Evolutionary conservation across 306 rosid genomes (phyloP).

Genomic region (Amphicarpaea edgeworthii): DNA sequence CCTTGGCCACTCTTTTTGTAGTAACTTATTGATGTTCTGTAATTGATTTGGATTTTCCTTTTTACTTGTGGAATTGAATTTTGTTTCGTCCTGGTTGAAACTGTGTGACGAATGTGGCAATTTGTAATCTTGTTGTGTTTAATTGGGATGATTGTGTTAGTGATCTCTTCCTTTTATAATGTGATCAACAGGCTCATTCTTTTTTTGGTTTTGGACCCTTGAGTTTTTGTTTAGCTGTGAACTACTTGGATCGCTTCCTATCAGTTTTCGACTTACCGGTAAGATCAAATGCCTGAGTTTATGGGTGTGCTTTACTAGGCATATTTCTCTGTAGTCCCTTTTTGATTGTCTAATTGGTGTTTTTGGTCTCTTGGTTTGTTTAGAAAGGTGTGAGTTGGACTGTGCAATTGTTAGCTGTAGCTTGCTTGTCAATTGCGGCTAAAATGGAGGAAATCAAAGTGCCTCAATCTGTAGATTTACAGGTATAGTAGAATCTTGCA

Average conservation of each 20-base stretch:
- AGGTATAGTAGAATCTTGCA: constrained; percentile 57
- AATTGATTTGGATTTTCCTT: constrained; percentile 38
- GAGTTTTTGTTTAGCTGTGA: constrained; percentile 74
- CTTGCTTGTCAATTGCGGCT: constrained; percentile 83
- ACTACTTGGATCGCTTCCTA: constrained; percentile 94
- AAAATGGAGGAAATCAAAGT: constrained; percentile 82
- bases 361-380: constrained; percentile 19
- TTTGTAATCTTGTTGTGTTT: constrained; percentile 33
- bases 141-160: constrained; percentile 36
- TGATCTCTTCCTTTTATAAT: constrained; percentile 45
- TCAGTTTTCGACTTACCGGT: constrained; percentile 74
- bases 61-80: background rate
- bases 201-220: constrained; percentile 77
- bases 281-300: constrained; percentile 48
- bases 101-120: constrained; percentile 20
- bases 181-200: constrained; percentile 77
- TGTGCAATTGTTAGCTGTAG: constrained; percentile 80
- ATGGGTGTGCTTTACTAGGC: constrained; percentile 30
- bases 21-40: constrained; percentile 27
- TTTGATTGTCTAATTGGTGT: constrained; percentile 35
- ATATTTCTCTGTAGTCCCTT: constrained; percentile 37
- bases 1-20: background rate
- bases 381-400: constrained; percentile 79
- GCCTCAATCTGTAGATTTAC: constrained; percentile 79
- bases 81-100: constrained; percentile 10